phyloP scores from a whole-genome alignment of 2,329 filamentous ascomycete genomes.

The Immersiporthe knoxdaviesiana region DNA sequence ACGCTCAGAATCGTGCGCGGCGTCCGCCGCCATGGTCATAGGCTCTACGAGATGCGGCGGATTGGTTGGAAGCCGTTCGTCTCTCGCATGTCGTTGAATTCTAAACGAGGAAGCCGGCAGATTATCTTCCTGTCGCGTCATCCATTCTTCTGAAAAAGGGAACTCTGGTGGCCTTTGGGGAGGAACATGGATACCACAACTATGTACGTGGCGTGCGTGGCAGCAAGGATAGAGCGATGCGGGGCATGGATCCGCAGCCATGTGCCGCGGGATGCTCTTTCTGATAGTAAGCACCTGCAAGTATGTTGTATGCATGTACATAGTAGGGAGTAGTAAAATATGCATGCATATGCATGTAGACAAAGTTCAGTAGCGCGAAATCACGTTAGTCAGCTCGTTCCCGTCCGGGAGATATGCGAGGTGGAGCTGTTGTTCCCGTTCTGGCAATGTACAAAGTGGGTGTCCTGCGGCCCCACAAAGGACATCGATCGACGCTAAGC shows the following conservation, averaged over 20 bases:
- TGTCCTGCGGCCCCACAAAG: background rate
- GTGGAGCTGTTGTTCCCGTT: background rate
- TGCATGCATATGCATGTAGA: background rate
- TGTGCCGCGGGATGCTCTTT: background rate
- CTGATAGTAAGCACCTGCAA: too few relatives aligned
- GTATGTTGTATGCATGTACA: too few relatives aligned
- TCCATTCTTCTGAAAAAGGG: background rate
- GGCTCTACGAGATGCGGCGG: background rate
- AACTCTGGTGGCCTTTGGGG: background rate
- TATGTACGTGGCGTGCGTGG: too few relatives aligned
- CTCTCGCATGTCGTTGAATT: background rate
- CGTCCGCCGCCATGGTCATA: background rate
- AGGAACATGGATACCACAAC: background rate
- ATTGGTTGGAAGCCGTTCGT: background rate
- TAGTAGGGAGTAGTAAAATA: background rate
- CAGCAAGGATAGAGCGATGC: background rate
- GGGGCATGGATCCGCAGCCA: background rate
- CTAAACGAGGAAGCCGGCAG: background rate
- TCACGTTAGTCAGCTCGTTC: background rate
- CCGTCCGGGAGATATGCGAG: background rate
- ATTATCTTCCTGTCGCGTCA: background rate
- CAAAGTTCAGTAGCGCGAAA: too few relatives aligned
- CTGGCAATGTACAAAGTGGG: background rate
- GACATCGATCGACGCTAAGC: background rate
- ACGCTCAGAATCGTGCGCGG: background rate